Percentiles rank a stretch among this genome's conserved stretches.
These are phyloP conservation scores for Fraxinus albicans DNA, from an alignment of 305 asterid species.

Conservation along the genomic window DNA sequence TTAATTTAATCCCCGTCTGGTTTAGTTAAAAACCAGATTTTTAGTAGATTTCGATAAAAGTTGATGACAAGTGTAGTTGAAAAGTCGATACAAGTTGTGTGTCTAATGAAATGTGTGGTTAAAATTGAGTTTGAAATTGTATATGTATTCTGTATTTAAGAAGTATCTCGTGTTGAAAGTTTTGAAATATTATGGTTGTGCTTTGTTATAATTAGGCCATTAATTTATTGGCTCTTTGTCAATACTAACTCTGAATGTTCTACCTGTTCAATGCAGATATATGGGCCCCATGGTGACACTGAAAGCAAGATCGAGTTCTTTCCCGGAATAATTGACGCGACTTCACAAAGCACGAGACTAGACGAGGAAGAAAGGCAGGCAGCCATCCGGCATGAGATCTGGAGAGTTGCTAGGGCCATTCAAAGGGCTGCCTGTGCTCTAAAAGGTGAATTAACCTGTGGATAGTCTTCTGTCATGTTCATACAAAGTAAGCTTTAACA, in stretches of 20 bases:
- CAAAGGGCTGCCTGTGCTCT: constrained; percentile 60
- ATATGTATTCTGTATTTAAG: not conserved
- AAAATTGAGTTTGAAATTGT: not conserved
- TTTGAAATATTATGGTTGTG: not conserved
- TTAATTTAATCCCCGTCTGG: not conserved
- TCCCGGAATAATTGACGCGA: constrained; percentile 67
- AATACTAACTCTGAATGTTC: not conserved
- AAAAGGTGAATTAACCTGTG: constrained; percentile 56
- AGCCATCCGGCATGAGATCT: constrained; percentile 61
- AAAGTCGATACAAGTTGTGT: not conserved
- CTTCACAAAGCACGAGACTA: constrained; percentile 23
- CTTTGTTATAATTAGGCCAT: not conserved
- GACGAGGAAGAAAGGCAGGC: constrained; percentile 34
- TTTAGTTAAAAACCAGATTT: not conserved
- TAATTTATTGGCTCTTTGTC: not conserved
- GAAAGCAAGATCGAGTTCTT: constrained; percentile 57
- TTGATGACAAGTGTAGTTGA: not conserved
- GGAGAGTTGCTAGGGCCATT: constrained; percentile 89
- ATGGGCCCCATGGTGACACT: constrained; percentile 59
- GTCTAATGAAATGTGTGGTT: not conserved
- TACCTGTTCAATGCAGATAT: constrained; percentile 49
- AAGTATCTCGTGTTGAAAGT: not conserved
- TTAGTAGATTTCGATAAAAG: not conserved
- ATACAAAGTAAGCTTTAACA: not conserved
- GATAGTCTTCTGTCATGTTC: not conserved